Base-by-base conservation (phyloP, 1,284 basidiomycete species). In the Singerocomus inundabilis region DNA sequence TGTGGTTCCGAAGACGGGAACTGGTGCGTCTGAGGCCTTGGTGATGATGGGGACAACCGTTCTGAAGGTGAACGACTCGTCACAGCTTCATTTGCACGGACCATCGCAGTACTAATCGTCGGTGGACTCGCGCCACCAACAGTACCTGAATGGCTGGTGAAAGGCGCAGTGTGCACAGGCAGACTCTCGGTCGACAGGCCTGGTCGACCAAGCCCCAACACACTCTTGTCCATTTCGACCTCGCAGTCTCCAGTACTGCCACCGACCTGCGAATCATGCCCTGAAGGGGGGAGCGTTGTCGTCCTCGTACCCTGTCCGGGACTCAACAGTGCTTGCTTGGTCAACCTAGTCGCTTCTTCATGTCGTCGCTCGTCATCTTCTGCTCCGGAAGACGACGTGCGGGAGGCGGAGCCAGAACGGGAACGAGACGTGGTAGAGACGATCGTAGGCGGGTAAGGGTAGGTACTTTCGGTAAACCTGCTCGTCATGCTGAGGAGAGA, bases 401-500 rank as follows among this genome's bases (percentile, higher is more conserved):
- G 54, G 15, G 59, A 63, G 12, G 48, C 33, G 12, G 61, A 64
- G 11, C 41, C 44, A 21, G 58, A 65, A 28, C 48, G 48, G 11
- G 62, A 52, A 13, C 39, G 49, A 12, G 60, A 67, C 39, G 53
- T 52, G 45, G 51, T 52, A 10, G 65, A 67, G 6, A 42, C 48
- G 25, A 64, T 51, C 26, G 61, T 63, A 13, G 63, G 49, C 7
- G 57, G 54, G 47, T 67, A 65, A 21, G 57, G 63, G 41, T 57
- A 67, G 16, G 65, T 67, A 5, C 62, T 67, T 43, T 55, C 65
- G 1, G 62, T 63, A 38, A 60, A 55, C 24, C 56, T 53, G 39
- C 67, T 68, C 21, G 63, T 63, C 56, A 64, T 60, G 36, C 64
- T 69, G 5, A 68, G 44, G 28, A 64, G 55, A 3, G 66, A 66